A percentile compares a stretch with the other conserved stretches of the same genome.
Conservation (phyloP, 2,329 filamentous ascomycete genomes). For the Cytospora leucostoma region DNA sequence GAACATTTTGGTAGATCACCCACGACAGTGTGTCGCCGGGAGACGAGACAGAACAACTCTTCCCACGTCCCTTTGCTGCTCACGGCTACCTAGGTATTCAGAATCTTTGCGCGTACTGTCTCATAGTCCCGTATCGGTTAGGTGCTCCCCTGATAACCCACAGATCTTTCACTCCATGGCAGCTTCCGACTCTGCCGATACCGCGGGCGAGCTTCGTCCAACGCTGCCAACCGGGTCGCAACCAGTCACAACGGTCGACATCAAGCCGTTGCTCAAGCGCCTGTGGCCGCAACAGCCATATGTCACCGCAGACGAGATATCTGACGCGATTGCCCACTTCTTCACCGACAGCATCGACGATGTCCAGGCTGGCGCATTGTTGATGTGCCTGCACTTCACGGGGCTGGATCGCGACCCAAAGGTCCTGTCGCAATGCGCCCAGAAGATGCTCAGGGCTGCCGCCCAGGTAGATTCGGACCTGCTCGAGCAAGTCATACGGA, state of each 20-base stretch:
- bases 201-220: background rate
- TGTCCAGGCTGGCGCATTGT: constrained; percentile 80
- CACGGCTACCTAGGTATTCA: no score
- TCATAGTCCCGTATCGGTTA: no score
- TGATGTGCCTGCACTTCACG: constrained; percentile 92
- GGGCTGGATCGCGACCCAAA: constrained; percentile 80
- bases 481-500: constrained; percentile 62
- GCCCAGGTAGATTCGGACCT: constrained; percentile 66
- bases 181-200: constrained; percentile 3
- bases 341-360: constrained; percentile 90
- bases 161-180: constrained; percentile 2
- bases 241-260: constrained; percentile 46
- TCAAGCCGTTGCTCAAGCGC: constrained; percentile 72
- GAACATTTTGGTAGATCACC: no score
- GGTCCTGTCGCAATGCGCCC: constrained; percentile 82
- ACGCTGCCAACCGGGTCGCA: constrained; percentile 18
- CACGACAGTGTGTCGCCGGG: no score
- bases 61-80: no score
- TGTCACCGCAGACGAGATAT: constrained; percentile 79
- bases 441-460: constrained; percentile 80
- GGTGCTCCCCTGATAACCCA: background rate
- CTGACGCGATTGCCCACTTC: constrained; percentile 84
- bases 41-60: no score
- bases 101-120: no score
- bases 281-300: constrained; percentile 62